These are phyloP conservation scores for Candida pseudoglaebosa DNA, from an alignment of 805 yeast species.

Conservation along the genomic window DNA sequence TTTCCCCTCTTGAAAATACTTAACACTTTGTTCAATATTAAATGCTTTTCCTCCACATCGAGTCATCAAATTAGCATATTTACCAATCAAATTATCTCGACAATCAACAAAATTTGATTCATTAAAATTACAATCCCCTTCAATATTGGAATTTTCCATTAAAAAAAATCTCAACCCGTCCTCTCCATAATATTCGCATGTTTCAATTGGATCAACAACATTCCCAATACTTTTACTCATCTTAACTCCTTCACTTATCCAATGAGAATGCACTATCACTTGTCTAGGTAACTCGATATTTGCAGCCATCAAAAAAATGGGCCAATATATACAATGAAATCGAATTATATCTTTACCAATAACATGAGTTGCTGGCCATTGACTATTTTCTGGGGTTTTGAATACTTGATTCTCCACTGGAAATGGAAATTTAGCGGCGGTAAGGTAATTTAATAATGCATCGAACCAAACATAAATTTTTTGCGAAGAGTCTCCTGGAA, in stretches of 20 bases:
- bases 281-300: slow-evolving; percentile 64
- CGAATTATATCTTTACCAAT: slow-evolving; percentile 89
- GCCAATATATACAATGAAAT: slow-evolving; percentile 95
- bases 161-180: slow-evolving; percentile 74
- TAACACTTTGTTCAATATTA: slow-evolving; percentile 45
- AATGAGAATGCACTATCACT: slow-evolving; percentile 88
- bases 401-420: slow-evolving; percentile 1
- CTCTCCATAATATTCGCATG: slow-evolving; percentile 59
- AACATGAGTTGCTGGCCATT: slow-evolving; percentile 75
- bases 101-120: slow-evolving; percentile 49
- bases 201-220: slow-evolving; percentile 84
- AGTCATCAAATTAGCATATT: slow-evolving; percentile 74
- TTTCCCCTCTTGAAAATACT: slow-evolving; percentile 16
- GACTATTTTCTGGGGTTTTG: slow-evolving; percentile 14
- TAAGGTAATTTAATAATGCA: slow-evolving; percentile 81
- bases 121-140: slow-evolving; percentile 75
- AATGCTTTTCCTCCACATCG: slow-evolving; percentile 74
- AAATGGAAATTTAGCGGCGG: slow-evolving; percentile 56
- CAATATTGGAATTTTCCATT: slow-evolving; percentile 69
- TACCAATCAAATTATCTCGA: slow-evolving; percentile 69
- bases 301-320: slow-evolving; percentile 83
- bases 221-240: slow-evolving; percentile 94
- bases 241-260: slow-evolving; percentile 85
- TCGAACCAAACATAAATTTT: slow-evolving; percentile 96
- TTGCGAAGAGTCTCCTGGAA: slow-evolving; percentile 76